Conservation (phyloP, 331 rosid genomes). For the Rosa hybrid region DNA sequence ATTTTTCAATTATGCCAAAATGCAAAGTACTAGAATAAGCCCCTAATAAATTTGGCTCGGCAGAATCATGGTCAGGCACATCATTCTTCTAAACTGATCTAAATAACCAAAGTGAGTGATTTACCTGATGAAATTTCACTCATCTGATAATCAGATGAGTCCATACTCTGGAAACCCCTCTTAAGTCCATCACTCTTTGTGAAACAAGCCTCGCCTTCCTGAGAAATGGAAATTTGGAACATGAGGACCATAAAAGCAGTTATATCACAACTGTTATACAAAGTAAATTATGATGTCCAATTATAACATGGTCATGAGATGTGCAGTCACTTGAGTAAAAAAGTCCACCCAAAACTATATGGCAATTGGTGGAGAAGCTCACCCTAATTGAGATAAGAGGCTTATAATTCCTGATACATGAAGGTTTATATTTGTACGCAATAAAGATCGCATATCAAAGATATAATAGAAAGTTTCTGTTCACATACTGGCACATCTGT, state of each 20-base stretch:
- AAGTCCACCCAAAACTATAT: neutral
- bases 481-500: conserved; percentile 55
- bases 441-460: neutral
- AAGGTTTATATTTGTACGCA: neutral
- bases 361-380: neutral
- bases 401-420: neutral
- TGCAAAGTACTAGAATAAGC: conserved; percentile 25
- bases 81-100: conserved; percentile 4
- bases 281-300: conserved; percentile 15
- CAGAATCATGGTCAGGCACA: neutral
- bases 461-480: neutral
- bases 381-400: neutral
- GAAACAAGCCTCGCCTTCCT: conserved; percentile 45
- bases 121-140: conserved; percentile 60
- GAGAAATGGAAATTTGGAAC: conserved; percentile 27
- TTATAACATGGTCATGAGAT: neutral
- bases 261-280: neutral
- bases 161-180: conserved; percentile 49
- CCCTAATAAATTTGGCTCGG: neutral
- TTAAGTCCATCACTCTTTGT: conserved; percentile 55
- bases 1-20: conserved; percentile 21
- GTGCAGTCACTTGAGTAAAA: neutral
- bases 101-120: conserved; percentile 21
- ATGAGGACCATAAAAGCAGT: conserved; percentile 15
- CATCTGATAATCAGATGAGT: conserved; percentile 49